Base-by-base conservation (phyloP, 257 asterid species). In the Jasminum sambac region DNA sequence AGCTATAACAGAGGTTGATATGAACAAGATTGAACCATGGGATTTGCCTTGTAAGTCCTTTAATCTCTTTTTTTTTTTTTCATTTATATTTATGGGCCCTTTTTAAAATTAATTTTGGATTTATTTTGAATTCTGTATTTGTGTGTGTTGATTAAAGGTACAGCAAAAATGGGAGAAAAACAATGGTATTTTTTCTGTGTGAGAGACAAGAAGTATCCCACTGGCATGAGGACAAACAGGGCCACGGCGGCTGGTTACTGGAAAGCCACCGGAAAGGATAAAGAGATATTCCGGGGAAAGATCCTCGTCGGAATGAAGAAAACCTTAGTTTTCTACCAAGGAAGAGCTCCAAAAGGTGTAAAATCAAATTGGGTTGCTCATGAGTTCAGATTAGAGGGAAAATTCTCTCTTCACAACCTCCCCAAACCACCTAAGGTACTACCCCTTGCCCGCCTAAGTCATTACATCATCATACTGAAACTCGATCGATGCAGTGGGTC, bases 191-290 rank as follows among this genome's bases (percentile, higher is more conserved):
- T 89, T 72, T 91, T 91, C 88, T 80, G 96, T 69, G 74, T 87
- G 62, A 81, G 91, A 26, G 97, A 91, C 80, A 87, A 81, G 74
- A 91, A 91, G 69, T 91, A 91, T 66, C 97, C 96, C 30, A 84
- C 90, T 0, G 95, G 97, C 48, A 46, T 75, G 44, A 83, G 95
- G 68, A 83, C 97, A 23, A 91, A 91, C 81, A 76, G 97, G 66
- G 97, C 97, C 8, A 89, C 97, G 0, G 78, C 88, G 4, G 74
- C 85, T 1, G 97, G 96, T 2, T 89, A 91, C 37, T 91, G 97
- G 97, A 91, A 91, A 69, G 97, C 95, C 2, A 91, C 96, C 2
- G 97, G 97, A 8, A 91, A 91, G 80, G 97, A 91, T 23, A 84
- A 69, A 65, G 92, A 89, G 34, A 89, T 89, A 40, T 84, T 70